phyloP scores from a whole-genome alignment of 257 asterid species.

The Petunia axillaris region DNA sequence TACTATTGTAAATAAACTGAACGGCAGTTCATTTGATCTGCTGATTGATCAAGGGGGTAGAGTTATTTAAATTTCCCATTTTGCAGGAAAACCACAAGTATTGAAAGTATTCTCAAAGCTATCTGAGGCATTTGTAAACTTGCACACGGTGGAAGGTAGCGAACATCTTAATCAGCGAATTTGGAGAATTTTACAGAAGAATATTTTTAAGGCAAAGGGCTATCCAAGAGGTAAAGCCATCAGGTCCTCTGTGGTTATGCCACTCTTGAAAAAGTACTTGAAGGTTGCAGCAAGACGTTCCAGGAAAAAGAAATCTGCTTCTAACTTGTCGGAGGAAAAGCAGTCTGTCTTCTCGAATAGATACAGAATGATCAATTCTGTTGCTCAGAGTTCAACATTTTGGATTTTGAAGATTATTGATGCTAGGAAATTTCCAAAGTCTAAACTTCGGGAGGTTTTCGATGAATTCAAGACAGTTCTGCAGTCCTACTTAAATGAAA shows the following conservation, averaged over 20 bases:
- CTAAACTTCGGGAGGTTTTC: conserved; percentile 57
- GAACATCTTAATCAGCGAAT: conserved; percentile 87
- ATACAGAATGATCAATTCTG: conserved; percentile 72
- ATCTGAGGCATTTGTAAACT: conserved; percentile 73
- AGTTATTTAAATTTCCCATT: conserved; percentile 24
- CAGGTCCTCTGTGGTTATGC: conserved; percentile 67
- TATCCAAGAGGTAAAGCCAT: conserved; percentile 77
- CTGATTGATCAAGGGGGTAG: background rate
- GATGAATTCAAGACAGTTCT: conserved; percentile 56
- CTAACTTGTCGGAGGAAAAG: conserved; percentile 69
- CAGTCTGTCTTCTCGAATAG: conserved; percentile 75
- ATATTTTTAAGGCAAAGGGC: conserved; percentile 89
- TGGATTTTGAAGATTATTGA: conserved; percentile 84
- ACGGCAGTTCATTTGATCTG: conserved; percentile 51
- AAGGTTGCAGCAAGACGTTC: conserved; percentile 82
- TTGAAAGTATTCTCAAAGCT: conserved; percentile 76
- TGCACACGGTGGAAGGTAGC: conserved; percentile 79
- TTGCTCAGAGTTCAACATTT: conserved; percentile 76
- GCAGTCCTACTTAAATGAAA: conserved; percentile 68
- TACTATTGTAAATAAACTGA: conserved; percentile 68
- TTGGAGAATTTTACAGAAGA: conserved; percentile 76
- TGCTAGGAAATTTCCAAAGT: conserved; percentile 53
- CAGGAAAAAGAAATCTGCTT: conserved; percentile 69
- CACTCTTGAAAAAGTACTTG: conserved; percentile 65
- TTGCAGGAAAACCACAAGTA: conserved; percentile 80